Evolutionary conservation across 2,329 filamentous ascomycete species (phyloP).

Genomic region (Aspergillus phoenicis): DNA sequence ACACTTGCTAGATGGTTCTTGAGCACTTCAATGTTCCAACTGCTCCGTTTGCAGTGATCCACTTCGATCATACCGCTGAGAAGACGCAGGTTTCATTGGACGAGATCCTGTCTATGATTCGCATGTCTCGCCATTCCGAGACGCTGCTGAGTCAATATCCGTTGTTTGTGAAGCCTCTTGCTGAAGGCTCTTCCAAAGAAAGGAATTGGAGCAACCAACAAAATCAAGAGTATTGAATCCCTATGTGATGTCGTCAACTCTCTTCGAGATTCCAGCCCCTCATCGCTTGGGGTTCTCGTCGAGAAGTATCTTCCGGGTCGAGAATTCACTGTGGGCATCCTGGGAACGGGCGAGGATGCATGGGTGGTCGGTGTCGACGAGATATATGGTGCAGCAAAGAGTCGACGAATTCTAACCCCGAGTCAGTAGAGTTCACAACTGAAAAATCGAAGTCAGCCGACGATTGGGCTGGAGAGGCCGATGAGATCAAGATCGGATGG

Average conservation of each 20-base stretch:
- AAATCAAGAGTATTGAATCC: conserved; percentile 16
- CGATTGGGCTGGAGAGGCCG: conserved; percentile 8
- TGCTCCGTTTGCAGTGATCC: conserved; percentile 18
- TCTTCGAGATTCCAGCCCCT: conserved; percentile 16
- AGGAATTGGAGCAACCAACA: conserved; percentile 18
- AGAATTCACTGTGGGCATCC: conserved; percentile 28
- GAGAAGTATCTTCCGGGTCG: conserved; percentile 27
- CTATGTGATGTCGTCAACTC: conserved; percentile 13
- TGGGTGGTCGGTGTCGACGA: conserved; percentile 22
- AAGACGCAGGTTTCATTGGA: conserved; percentile 8
- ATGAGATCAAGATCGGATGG: conserved; percentile 3
- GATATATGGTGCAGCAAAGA: conserved; percentile 15
- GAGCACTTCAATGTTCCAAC: conserved; percentile 21
- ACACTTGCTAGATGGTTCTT: conserved; percentile 16
- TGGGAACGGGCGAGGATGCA: conserved; percentile 21
- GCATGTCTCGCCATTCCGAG: background rate
- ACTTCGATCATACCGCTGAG: background rate
- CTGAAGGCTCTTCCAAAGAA: conserved; percentile 27
- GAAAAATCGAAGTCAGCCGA: conserved; percentile 11
- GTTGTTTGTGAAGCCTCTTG: conserved; percentile 24
- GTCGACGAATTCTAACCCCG: background rate
- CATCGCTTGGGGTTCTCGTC: conserved; percentile 20
- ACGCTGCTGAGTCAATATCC: conserved; percentile 17
- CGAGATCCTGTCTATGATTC: background rate
- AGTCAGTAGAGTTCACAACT: conserved; percentile 10